Percentiles rank a stretch among this genome's conserved stretches.
Conservation (phyloP, 1,139 yeast species). For the Nakaseomyces uthaithaninus region DNA sequence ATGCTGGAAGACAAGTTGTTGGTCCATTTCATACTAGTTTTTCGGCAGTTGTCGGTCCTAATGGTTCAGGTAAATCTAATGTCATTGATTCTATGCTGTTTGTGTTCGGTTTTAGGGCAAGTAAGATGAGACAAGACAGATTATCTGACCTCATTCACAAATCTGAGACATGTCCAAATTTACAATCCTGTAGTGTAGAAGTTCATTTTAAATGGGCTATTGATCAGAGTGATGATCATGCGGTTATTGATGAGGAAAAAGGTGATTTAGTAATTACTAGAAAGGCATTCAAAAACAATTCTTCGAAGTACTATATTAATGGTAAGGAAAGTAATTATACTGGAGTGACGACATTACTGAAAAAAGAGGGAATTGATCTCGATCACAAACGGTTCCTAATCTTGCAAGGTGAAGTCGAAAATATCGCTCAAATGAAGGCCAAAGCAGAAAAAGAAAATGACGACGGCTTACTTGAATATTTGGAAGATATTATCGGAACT, state of each 20-base stretch:
- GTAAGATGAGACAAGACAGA: conserved; percentile 94
- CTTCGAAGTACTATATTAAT: conserved; percentile 73
- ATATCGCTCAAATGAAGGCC: conserved; percentile 97
- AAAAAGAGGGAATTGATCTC: conserved; percentile 83
- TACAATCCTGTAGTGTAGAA: conserved; percentile 80
- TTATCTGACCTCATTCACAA: conserved; percentile 85
- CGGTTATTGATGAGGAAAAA: conserved; percentile 37
- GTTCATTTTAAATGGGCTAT: conserved; percentile 78
- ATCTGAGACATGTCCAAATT: conserved; percentile 59
- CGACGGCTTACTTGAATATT: conserved; percentile 86
- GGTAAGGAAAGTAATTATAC: conserved; percentile 62
- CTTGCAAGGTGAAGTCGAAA: conserved; percentile 96
- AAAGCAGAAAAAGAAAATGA: conserved; percentile 90
- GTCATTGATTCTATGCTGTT: conserved; percentile 93
- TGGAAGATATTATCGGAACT: conserved; percentile 96
- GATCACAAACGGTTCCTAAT: conserved; percentile 92
- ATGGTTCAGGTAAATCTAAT: conserved; percentile 96
- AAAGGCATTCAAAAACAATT: conserved; percentile 66
- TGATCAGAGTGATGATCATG: conserved; percentile 45
- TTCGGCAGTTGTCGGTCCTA: conserved; percentile 98
- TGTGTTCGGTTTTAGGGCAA: conserved; percentile 95
- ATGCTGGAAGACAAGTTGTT: conserved; percentile 87
- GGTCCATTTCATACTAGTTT: conserved; percentile 94
- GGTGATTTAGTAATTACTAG: conserved; percentile 57
- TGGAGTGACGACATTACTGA: conserved; percentile 67